These are phyloP conservation scores for Aspergillus sp. DNA, from an alignment of 2,329 filamentous ascomycete genomes.

Conservation along the genomic window DNA sequence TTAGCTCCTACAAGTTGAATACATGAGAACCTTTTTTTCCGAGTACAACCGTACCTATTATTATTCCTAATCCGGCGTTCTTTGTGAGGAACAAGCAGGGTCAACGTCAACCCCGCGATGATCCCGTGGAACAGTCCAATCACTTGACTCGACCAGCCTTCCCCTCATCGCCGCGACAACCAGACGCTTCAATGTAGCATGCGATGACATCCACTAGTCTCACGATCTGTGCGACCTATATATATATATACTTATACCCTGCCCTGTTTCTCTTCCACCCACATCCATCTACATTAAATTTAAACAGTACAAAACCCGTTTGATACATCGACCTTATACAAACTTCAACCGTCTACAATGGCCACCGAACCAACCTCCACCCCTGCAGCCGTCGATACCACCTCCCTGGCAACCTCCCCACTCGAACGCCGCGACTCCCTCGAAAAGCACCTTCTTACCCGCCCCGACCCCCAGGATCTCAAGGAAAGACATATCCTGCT, in stretches of 20 bases:
- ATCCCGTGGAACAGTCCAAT: conserved; percentile 20
- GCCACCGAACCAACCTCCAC: conserved; percentile 11
- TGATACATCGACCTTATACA: not conserved
- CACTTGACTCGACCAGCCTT: conserved; percentile 13
- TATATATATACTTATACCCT: not conserved
- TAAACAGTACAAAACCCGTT: not conserved
- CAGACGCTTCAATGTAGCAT: not conserved
- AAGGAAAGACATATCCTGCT: conserved; percentile 69
- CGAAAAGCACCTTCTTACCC: conserved; percentile 69
- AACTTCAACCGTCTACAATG: conserved; percentile 2
- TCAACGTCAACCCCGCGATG: conserved; percentile 10
- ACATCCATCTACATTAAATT: not conserved
- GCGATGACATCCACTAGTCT: not conserved
- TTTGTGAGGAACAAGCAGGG: not conserved
- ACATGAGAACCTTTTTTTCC: not conserved
- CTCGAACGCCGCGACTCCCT: conserved; percentile 64
- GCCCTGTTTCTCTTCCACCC: not conserved
- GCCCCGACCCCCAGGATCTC: conserved; percentile 65
- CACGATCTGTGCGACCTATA: not conserved
- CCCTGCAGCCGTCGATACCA: conserved; percentile 51
- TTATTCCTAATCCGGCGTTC: not conserved
- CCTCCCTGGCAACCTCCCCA: conserved; percentile 54
- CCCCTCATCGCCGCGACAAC: conserved; percentile 15
- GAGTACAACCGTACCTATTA: not conserved
- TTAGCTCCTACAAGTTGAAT: not conserved